Evolutionary conservation across 75 land plant species (phyloP), one percentile per base, ranked within the genome.

Genomic region (Chamaecyparis obtusa): DNA sequence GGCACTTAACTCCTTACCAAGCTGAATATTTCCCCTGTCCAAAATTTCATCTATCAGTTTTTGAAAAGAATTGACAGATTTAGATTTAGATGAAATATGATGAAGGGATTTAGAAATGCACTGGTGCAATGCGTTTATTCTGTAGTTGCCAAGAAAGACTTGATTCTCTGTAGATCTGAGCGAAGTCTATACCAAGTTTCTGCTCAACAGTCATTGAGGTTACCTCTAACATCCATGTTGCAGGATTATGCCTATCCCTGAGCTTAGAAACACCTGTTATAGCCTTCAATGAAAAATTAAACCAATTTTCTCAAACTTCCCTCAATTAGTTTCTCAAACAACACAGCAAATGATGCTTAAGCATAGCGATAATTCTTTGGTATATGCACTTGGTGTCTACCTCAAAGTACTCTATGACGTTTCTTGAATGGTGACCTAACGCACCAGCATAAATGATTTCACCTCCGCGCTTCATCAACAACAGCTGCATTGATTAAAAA

Each of bases 161-260:
- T 11, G 77, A 74, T 35, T 74, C 36, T 74, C 35, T 74, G 51
- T 48, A 48, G 51, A 48, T 48, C 51, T 48, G 51, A 48, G 51
- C 51, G 11, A 48, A 48, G 51, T 74, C 77, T 74, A 74, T 33
- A 13, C 37, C 77, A 74, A 74, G 77, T 3, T 74, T 15, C 77
- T 74, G 77, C 36, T 74, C 77, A 74, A 35, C 36, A 74, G 36
- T 9, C 77, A 33, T 74, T 32, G 77, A 74, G 77, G 88, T 48
- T 48, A 48, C 51, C 11, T 48, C 51, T 48, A 48, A 48, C 51
- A 48, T 48, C 51, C 51, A 48, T 32, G 91, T 88, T 21, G 89
- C 79, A 32, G 91, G 87, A 30, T 90, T 90, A 32, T 88, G 85
- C 2, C 87, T 89, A 44, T 90, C 91, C 83, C 51, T 88, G 74